Evolutionary conservation across 1,139 yeast species (phyloP).

Genomic region (Saccharomycopsis hybrid): DNA sequence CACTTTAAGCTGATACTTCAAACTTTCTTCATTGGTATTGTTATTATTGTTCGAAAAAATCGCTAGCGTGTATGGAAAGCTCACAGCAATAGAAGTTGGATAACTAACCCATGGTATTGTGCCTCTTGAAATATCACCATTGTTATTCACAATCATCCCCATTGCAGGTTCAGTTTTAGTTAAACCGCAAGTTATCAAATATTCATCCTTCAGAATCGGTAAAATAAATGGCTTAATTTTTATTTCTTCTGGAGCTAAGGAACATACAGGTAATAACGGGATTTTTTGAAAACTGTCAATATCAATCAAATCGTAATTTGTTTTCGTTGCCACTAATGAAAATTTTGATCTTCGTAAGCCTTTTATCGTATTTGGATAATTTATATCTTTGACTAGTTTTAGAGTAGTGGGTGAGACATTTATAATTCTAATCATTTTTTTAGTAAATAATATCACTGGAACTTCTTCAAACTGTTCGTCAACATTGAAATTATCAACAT

Average conservation of each 20-base stretch:
- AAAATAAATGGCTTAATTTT: constrained; percentile 43
- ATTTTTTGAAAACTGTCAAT: constrained; percentile 50
- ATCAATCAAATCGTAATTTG: constrained; percentile 67
- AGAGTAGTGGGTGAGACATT: constrained; percentile 47
- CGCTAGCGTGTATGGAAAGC: constrained; percentile 38
- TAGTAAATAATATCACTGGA: constrained; percentile 51
- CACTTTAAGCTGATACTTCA: constrained; percentile 2
- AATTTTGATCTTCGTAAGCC: constrained; percentile 50
- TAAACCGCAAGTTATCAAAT: constrained; percentile 60
- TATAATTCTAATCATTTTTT: constrained; percentile 54
- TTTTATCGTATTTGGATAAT: constrained; percentile 41
- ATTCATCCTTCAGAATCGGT: constrained; percentile 49
- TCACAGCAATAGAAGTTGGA: constrained; percentile 42
- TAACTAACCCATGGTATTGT: constrained; percentile 65
- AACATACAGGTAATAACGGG: constrained; percentile 59
- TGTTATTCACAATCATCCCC: constrained; percentile 70
- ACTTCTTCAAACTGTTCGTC: constrained; percentile 29
- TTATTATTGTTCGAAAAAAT: constrained; percentile 20
- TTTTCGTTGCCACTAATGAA: constrained; percentile 56
- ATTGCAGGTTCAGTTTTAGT: constrained; percentile 51
- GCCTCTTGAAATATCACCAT: constrained; percentile 88
- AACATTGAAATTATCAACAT: constrained; percentile 28
- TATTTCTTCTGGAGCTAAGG: constrained; percentile 22
- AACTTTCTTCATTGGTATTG: not conserved
- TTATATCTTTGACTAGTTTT: constrained; percentile 53